Evolutionary conservation across 495 filamentous ascomycete species (phyloP).

Genomic region (Aspergillus ellipticus): DNA sequence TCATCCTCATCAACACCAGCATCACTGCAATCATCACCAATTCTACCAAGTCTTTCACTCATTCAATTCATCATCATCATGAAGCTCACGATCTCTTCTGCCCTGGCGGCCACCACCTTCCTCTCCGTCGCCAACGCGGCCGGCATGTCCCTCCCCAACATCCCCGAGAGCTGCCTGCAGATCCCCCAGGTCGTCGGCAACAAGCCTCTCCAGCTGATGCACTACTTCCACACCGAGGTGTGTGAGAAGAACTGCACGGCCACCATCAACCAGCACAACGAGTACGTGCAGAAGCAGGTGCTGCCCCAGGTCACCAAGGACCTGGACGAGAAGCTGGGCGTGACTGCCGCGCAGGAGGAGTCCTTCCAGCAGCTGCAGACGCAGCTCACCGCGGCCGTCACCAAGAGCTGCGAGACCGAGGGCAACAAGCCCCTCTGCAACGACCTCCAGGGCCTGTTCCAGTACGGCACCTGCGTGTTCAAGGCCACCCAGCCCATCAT

Average conservation of each 20-base stretch:
- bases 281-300: conserved; percentile 5
- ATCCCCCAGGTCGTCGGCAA: conserved; percentile 10
- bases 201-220: conserved; percentile 10
- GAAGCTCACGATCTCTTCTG: conserved; percentile 6
- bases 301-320: conserved; percentile 8
- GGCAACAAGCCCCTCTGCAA: conserved; percentile 14
- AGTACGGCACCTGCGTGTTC: conserved; percentile 7
- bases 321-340: conserved; percentile 1
- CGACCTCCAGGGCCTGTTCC: background rate
- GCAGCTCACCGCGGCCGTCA: conserved; percentile 5
- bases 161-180: conserved; percentile 7
- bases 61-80: conserved; percentile 1
- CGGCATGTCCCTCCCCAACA: background rate
- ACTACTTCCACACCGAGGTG: conserved; percentile 11
- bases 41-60: background rate
- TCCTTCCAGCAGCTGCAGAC: conserved; percentile 7
- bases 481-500: conserved; percentile 11
- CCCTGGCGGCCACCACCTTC: conserved; percentile 1
- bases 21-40: background rate
- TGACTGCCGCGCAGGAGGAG: conserved; percentile 8
- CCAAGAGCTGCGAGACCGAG: conserved; percentile 8
- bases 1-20: background rate
- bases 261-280: conserved; percentile 15
- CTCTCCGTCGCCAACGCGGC: background rate
- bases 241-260: conserved; percentile 13